Percentiles rank a stretch among this genome's conserved stretches.
phyloP scores from a whole-genome alignment of 306 rosid genomes.

The Cicer yamashitae region DNA sequence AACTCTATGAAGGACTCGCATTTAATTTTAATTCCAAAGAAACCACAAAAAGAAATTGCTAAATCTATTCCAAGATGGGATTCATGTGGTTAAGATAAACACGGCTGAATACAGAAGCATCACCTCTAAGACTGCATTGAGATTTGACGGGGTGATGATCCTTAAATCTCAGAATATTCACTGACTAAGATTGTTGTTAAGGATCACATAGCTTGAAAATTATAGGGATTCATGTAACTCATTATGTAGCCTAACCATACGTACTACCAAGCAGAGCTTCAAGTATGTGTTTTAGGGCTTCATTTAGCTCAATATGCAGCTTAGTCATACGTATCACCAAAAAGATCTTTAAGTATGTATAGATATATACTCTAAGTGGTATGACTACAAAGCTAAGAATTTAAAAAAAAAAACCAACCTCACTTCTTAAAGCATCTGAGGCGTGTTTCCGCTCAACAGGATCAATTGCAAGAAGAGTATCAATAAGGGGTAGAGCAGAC shows the following conservation, averaged over 20 bases:
- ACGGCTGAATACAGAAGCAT: constrained; percentile 25
- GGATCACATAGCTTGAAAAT: constrained; percentile 37
- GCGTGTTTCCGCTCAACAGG: constrained; percentile 88
- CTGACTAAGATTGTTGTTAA: constrained; percentile 7
- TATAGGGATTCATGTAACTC: constrained; percentile 32
- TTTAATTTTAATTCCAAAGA: constrained; percentile 30
- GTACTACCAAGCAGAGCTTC: constrained; percentile 6
- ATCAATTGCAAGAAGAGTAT: constrained; percentile 86
- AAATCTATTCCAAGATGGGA: constrained; percentile 31
- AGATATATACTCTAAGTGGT: constrained; percentile 24
- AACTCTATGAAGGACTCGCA: background rate
- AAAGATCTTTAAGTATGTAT: background rate
- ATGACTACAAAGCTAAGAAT: constrained; percentile 34
- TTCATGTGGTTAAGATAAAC: constrained; percentile 19
- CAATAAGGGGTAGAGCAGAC: constrained; percentile 76
- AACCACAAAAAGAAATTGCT: constrained; percentile 20
- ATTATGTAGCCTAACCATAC: constrained; percentile 8
- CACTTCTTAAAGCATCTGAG: constrained; percentile 76
- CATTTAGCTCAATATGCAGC: background rate
- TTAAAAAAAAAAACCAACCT: constrained; percentile 57
- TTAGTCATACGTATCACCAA: constrained; percentile 8
- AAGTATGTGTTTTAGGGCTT: background rate
- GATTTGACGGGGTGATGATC: constrained; percentile 16
- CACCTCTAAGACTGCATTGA: constrained; percentile 18
- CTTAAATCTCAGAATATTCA: constrained; percentile 33